Evolutionary conservation across 2,329 filamentous ascomycete genomes (phyloP), one percentile per base, ranked within the genome.

Genomic region (Hirsutella rhossiliensis): DNA sequence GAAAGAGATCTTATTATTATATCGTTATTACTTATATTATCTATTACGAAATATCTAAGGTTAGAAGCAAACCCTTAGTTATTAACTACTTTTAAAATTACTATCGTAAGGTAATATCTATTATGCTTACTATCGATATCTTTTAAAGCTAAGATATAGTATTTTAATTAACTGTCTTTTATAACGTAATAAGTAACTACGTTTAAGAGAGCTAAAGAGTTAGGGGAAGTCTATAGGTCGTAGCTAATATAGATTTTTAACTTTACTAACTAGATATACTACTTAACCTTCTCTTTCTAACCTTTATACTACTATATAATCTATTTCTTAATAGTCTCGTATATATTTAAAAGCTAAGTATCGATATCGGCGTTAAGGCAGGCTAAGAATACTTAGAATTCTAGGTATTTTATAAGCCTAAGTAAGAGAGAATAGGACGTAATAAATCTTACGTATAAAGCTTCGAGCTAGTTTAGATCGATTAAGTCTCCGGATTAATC

Each of bases 61-160:
- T 48, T 42, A 3, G 41, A 38, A 19, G 41, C 32, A 29, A 49
- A 23, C n/a, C n/a, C n/a, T n/a, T n/a, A n/a, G n/a, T n/a, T n/a
- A n/a, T n/a, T n/a, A n/a, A n/a, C n/a, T n/a, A 46, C 36, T 39
- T 47, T 34, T 20, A 45, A n/a, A 13, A 49, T 23, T 11, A 40
- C 29, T 12, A 41, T 39, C 12, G 46, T 42, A 12, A 48, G 28
- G 19, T 38, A 34, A 37, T 38, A 41, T 28, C 46, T 42, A 27
- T 38, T 42, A 39, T 50, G 48, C 28, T 41, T 15, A 17, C 46
- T 40, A 20, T 44, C 44, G 42, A 50, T 34, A 41, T 45, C 48
- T 28, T 39, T 46, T 18, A 46, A 17, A 17, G 32, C 32, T n/a
- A 46, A 20, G 9, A 43, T 17, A 46, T 32, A 41, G 12, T 37